phyloP scores from a whole-genome alignment of 2,329 filamentous ascomycete genomes.

The Pseudonectria buxi region DNA sequence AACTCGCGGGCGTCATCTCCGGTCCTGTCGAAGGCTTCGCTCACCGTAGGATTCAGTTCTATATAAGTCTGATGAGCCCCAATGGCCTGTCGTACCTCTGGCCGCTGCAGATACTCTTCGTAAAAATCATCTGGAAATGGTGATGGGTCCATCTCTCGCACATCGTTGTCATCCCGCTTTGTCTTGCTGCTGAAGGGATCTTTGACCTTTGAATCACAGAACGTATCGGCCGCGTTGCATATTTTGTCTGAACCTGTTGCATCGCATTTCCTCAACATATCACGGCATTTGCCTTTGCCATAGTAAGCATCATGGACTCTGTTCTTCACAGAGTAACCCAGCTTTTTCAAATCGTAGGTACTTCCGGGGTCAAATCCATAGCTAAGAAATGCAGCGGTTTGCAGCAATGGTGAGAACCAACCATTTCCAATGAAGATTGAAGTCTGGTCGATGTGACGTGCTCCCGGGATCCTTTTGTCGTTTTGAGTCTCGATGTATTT shows the following conservation, averaged over 20 bases:
- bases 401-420: no score
- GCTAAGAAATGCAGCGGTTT: no score
- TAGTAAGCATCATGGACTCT: no score
- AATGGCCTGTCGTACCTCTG: conserved; percentile 48
- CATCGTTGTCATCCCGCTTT: conserved; percentile 53
- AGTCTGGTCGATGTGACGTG: no score
- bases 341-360: no score
- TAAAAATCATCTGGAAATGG: conserved; percentile 53
- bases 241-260: conserved; percentile 9
- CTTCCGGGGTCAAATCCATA: no score
- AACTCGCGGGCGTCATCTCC: conserved; percentile 43
- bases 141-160: conserved; percentile 47
- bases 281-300: no score
- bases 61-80: conserved; percentile 56
- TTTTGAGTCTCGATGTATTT: no score
- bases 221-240: conserved; percentile 42
- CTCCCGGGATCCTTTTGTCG: no score
- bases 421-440: no score
- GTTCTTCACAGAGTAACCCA: no score
- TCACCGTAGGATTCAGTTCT: conserved; percentile 35
- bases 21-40: conserved; percentile 36
- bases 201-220: conserved; percentile 41
- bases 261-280: no score
- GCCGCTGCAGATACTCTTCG: conserved; percentile 50
- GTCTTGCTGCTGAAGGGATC: conserved; percentile 42